Conservation (phyloP, 2,329 filamentous ascomycete genomes). For the Rhynchosporium secalis region DNA sequence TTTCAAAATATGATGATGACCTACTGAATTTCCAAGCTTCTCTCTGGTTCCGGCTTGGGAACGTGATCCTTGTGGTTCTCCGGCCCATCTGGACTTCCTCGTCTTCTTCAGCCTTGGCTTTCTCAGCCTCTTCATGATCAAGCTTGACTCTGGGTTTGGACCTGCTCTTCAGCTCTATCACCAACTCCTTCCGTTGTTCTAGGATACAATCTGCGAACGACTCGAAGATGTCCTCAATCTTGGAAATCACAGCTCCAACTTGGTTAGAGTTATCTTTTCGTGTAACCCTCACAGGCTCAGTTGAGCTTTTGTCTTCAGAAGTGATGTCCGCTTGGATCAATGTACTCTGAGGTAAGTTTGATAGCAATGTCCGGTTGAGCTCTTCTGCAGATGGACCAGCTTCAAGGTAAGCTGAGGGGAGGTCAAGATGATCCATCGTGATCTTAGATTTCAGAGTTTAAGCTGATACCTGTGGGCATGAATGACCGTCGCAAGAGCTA, state of each 20-base stretch:
- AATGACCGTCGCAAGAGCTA: neutral
- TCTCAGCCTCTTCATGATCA: neutral
- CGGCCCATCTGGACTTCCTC: constrained; percentile 1
- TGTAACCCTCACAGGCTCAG: neutral
- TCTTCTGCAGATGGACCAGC: neutral
- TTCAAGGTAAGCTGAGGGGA: constrained; percentile 18
- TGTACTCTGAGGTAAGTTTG: constrained; percentile 9
- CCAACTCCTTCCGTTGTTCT: constrained; percentile 46
- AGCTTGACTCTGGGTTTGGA: constrained; percentile 5
- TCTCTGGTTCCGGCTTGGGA: constrained; percentile 49
- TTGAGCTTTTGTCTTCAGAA: no score
- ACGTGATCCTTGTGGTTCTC: constrained; percentile 37
- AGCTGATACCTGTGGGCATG: neutral
- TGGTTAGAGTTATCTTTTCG: constrained; percentile 24
- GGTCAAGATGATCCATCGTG: constrained; percentile 27
- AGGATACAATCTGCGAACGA: constrained; percentile 50
- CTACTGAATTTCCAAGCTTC: constrained; percentile 56
- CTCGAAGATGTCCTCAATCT: constrained; percentile 58
- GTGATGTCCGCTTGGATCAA: constrained; percentile 4
- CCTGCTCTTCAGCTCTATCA: constrained; percentile 49
- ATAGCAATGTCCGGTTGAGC: constrained; percentile 4
- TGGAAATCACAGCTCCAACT: constrained; percentile 45
- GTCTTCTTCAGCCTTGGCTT: neutral
- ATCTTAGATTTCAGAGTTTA: neutral
- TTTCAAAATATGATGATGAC: constrained; percentile 30